Base-by-base conservation (phyloP, 257 asterid species). In the Solanum rostratum region DNA sequence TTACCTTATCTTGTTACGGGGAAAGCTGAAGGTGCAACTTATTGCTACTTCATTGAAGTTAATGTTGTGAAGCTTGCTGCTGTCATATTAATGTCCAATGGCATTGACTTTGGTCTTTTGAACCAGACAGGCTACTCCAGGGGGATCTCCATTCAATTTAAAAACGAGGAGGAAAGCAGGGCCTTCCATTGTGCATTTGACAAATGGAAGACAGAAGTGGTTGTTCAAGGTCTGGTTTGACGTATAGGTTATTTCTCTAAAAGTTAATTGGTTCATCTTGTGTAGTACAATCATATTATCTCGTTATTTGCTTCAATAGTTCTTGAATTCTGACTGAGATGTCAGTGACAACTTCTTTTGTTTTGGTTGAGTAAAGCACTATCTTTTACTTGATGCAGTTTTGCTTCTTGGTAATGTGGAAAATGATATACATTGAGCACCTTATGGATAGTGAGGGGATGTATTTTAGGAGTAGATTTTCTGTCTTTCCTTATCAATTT, bases 101-200 rank as follows among this genome's bases (percentile, higher is more conserved):
- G 63, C 63, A 76, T 50, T 76, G 27, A 76, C 82, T 46, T 76
- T 91, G 79, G 89, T 86, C 68, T 87, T 90, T 88, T 85, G 93
- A 91, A 90, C 84, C 98, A 95, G 99, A 90, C 92, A 90, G 89
- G 88, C 91, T 97, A 88, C 92, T 97, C 98, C 88, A 92, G 92
- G 86, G 99, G 97, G 89, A 88, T 93, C 90, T 89, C 94, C 87
- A 89, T 97, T 90, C 96, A 94, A 86, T 97, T 97, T 92, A 92
- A 90, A 88, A 91, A 90, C 83, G 97, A 97, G 90, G 97, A 93
- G 89, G 99, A 97, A 88, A 91, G 97, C 90, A 89, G 91, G 89
- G 92, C 93, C 90, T 97, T 97, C 91, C 97, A 95, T 88, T 84
- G 90, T 90, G 97, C 99, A 85, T 97, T 93, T 92, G 99, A 94